A percentile compares a stretch with the other conserved stretches of the same genome.
These are phyloP conservation scores for Dactylellina cionopaga DNA, from an alignment of 2,329 filamentous ascomycete species.

Conservation along the genomic window DNA sequence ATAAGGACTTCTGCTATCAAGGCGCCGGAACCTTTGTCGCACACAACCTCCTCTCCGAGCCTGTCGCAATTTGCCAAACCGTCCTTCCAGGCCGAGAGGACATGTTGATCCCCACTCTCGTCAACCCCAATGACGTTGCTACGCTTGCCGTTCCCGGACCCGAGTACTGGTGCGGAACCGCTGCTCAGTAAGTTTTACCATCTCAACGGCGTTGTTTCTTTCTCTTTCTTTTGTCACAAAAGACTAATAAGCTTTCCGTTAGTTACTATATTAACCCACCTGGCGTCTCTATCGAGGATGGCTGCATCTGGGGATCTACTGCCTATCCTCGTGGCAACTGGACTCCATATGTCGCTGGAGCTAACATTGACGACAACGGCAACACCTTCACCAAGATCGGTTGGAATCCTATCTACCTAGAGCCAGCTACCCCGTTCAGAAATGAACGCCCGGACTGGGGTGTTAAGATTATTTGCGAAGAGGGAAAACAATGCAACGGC, in stretches of 20 bases:
- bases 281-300: constrained; percentile 69
- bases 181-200: constrained; percentile 77
- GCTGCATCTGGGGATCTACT: constrained; percentile 76
- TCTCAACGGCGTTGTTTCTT: neutral
- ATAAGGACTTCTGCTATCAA: constrained; percentile 74
- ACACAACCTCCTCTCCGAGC: constrained; percentile 70
- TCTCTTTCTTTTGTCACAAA: neutral
- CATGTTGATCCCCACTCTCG: constrained; percentile 82
- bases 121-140: constrained; percentile 64
- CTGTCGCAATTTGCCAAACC: constrained; percentile 80
- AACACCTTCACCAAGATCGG: constrained; percentile 79
- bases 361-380: constrained; percentile 73
- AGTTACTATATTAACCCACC: constrained; percentile 83
- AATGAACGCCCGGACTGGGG: constrained; percentile 72
- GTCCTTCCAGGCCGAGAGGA: constrained; percentile 81
- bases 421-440: constrained; percentile 66
- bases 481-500: constrained; percentile 72
- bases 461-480: constrained; percentile 74
- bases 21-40: constrained; percentile 74
- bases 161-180: constrained; percentile 76
- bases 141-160: constrained; percentile 75
- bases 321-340: constrained; percentile 76
- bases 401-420: constrained; percentile 78
- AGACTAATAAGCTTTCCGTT: constrained; percentile 51
- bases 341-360: constrained; percentile 79